Percentiles rank a stretch among this genome's conserved stretches.
These are phyloP conservation scores for Peronospora farinosa DNA, from an alignment of 352 stramenopile species.

Conservation along the genomic window DNA sequence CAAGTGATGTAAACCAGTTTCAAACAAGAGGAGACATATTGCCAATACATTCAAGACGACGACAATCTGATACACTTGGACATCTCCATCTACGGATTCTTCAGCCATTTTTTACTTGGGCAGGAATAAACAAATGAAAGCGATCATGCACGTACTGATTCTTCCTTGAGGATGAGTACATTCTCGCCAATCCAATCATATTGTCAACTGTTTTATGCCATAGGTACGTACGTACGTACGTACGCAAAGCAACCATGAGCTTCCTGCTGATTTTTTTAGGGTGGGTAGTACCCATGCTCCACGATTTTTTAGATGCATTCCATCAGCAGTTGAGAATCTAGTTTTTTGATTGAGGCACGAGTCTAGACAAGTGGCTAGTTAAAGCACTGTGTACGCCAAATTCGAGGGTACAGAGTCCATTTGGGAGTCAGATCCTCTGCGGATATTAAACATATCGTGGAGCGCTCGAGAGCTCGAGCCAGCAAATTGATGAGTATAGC, in stretches of 20 bases:
- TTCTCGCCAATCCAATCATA: too few relatives aligned
- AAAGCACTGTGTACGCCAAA: conserved; percentile 23
- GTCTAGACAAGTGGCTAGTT: conserved; percentile 8
- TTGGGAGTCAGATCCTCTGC: conserved; percentile 7
- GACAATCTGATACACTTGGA: conserved; percentile 42
- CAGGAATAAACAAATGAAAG: conserved; percentile 3
- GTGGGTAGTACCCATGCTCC: too few relatives aligned
- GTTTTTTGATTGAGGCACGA: background rate
- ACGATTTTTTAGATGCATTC: too few relatives aligned
- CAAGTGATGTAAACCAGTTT: conserved; percentile 32
- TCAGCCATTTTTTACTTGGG: conserved; percentile 13
- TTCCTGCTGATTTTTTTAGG: too few relatives aligned
- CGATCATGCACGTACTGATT: too few relatives aligned
- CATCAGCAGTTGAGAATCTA: too few relatives aligned
- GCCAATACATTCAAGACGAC: conserved; percentile 37
- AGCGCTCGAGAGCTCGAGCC: conserved; percentile 23
- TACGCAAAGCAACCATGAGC: too few relatives aligned
- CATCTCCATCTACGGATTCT: conserved; percentile 44
- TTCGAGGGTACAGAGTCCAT: conserved; percentile 10
- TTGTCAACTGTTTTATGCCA: too few relatives aligned
- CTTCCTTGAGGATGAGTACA: too few relatives aligned
- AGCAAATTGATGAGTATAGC: conserved; percentile 21
- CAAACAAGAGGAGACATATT: conserved; percentile 36
- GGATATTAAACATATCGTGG: conserved; percentile 30
- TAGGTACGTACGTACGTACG: too few relatives aligned